phyloP scores from a whole-genome alignment of 306 rosid genomes.

The Fragaria vesca region DNA sequence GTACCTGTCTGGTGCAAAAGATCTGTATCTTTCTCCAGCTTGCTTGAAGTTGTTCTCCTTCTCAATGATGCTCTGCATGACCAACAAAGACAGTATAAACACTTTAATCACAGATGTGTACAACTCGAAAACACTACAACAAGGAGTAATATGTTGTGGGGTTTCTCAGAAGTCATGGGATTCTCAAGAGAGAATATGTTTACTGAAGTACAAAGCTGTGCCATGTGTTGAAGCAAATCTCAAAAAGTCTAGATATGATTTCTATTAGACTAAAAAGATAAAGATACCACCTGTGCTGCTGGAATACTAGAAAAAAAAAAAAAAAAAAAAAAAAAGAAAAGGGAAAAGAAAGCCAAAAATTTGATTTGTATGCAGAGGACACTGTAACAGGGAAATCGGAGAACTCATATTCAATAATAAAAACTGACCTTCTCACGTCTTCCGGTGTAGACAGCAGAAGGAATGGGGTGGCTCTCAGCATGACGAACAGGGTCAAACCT shows the following conservation, averaged over 20 bases:
- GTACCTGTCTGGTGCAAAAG: constrained; percentile 84
- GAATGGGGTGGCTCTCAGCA: constrained; percentile 72
- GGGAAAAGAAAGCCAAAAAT: background rate
- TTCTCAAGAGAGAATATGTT: background rate
- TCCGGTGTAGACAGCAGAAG: constrained; percentile 45
- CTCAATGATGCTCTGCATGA: constrained; percentile 54
- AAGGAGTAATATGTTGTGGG: background rate
- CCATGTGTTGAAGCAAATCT: background rate
- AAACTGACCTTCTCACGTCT: constrained; percentile 78
- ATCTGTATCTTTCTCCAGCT: constrained; percentile 90
- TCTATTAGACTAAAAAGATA: background rate
- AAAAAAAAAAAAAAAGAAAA: background rate
- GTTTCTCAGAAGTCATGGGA: no score
- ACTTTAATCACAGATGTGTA: background rate
- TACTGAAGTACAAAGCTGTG: background rate
- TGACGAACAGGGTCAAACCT: constrained; percentile 78
- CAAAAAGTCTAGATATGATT: background rate
- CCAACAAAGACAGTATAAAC: background rate
- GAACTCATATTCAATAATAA: background rate
- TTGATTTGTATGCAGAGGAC: background rate
- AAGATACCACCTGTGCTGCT: background rate
- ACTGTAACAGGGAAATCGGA: background rate
- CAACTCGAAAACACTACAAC: background rate
- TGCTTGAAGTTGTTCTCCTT: constrained; percentile 94
- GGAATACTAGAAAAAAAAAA: background rate